Percentiles rank a stretch among this genome's conserved stretches.
These are phyloP conservation scores for Glebionis coronaria DNA, from an alignment of 129 eudicot genomes.

Conservation along the genomic window DNA sequence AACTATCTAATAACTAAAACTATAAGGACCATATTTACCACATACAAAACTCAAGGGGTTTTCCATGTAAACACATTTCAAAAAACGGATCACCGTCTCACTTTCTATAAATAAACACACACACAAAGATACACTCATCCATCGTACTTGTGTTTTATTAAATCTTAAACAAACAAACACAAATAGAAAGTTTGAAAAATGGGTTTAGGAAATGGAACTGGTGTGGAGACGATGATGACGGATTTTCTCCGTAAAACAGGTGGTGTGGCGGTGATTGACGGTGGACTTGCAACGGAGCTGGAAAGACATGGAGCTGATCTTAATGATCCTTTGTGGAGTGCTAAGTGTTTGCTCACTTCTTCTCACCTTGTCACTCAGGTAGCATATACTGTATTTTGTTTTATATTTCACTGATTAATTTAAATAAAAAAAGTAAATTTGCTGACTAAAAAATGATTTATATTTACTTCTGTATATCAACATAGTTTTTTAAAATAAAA, in stretches of 20 bases:
- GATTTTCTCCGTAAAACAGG: slow-evolving; percentile 74
- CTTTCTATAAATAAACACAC: slow-evolving; percentile 21
- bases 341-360: slow-evolving; percentile 87
- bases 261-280: slow-evolving; percentile 85
- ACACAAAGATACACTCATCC: neutral
- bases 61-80: neutral
- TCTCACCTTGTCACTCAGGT: slow-evolving; percentile 86
- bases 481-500: too few species aligned
- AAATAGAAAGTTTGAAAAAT: slow-evolving; percentile 18
- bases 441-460: too few species aligned
- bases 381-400: neutral
- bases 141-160: too few species aligned
- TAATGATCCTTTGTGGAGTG: slow-evolving; percentile 98
- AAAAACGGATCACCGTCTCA: neutral
- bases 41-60: neutral
- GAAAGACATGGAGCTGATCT: slow-evolving; percentile 98
- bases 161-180: neutral
- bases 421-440: too few species aligned
- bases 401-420: too few species aligned
- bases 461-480: too few species aligned
- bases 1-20: neutral
- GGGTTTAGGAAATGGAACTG: slow-evolving; percentile 34
- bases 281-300: slow-evolving; percentile 97
- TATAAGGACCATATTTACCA: neutral
- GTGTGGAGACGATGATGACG: slow-evolving; percentile 37